Conservation (phyloP, 1,284 basidiomycete genomes). For the Pseudozyma sp. region DNA sequence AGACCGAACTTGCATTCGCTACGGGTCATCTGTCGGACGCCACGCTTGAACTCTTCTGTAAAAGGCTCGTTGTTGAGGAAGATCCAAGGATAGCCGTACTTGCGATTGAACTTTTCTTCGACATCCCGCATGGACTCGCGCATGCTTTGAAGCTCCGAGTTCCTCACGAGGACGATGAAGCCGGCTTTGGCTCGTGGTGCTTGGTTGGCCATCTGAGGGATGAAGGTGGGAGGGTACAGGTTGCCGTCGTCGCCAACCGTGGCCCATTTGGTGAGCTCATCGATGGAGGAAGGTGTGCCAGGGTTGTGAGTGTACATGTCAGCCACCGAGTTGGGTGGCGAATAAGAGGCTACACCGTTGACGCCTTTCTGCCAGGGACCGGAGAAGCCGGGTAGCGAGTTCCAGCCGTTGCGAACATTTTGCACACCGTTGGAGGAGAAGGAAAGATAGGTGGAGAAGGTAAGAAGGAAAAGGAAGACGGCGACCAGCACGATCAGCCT, state of each 20-base stretch:
- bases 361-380: conserved; percentile 29
- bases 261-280: conserved; percentile 60
- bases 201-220: conserved; percentile 60
- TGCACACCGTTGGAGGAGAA: conserved; percentile 47
- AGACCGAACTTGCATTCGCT: conserved; percentile 76
- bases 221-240: conserved; percentile 62
- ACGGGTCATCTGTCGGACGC: conserved; percentile 65
- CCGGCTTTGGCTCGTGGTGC: conserved; percentile 67
- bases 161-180: conserved; percentile 69
- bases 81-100: conserved; percentile 70
- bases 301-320: conserved; percentile 63
- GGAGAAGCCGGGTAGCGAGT: conserved; percentile 28
- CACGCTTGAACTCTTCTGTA: conserved; percentile 69
- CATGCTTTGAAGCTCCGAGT: conserved; percentile 65
- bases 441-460: conserved; percentile 57
- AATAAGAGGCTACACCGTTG: conserved; percentile 16
- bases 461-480: conserved; percentile 52
- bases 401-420: conserved; percentile 36
- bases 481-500: conserved; percentile 54
- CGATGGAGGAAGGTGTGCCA: conserved; percentile 47
- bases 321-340: conserved; percentile 39
- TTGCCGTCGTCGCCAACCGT: conserved; percentile 62
- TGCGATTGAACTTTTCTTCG: conserved; percentile 67
- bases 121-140: conserved; percentile 61
- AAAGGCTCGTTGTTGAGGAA: conserved; percentile 70